Evolutionary conservation across 1,139 yeast genomes (phyloP).

Genomic region (Suhomyces bokatorum): DNA sequence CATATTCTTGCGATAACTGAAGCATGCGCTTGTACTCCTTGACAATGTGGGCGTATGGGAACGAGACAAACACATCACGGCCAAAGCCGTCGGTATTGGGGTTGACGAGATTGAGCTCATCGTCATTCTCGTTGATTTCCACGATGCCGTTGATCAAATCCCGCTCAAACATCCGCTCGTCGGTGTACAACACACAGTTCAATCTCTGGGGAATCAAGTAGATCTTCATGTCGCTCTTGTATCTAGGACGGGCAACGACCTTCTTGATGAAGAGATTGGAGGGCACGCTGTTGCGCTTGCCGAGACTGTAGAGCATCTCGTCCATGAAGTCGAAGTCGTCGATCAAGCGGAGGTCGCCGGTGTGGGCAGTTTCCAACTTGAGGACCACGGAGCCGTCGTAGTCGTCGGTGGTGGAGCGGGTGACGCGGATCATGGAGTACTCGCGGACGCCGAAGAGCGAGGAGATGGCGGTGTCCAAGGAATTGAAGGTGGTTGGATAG

Average conservation of each 20-base stretch:
- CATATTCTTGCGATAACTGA: constrained; percentile 6
- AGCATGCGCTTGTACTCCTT: constrained; percentile 18
- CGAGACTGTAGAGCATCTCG: constrained; percentile 42
- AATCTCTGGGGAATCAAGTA: constrained; percentile 31
- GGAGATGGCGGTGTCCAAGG: constrained; percentile 49
- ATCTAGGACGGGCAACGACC: constrained; percentile 52
- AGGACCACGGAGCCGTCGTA: constrained; percentile 50
- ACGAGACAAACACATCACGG: constrained; percentile 25
- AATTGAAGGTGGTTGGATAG: constrained; percentile 39
- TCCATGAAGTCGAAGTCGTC: constrained; percentile 50
- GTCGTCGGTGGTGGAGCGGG: constrained; percentile 55
- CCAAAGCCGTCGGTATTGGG: constrained; percentile 7
- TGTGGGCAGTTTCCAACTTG: constrained; percentile 55
- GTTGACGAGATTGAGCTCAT: constrained; percentile 2
- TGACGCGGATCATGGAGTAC: constrained; percentile 50
- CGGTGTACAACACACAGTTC: constrained; percentile 47
- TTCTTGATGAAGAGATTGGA: constrained; percentile 47
- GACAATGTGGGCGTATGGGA: constrained; percentile 24
- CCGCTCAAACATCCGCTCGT: constrained; percentile 51
- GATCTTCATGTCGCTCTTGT: constrained; percentile 53
- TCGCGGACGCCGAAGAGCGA: constrained; percentile 41
- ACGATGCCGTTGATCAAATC: constrained; percentile 53
- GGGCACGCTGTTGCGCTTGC: constrained; percentile 42
- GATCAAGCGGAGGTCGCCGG: constrained; percentile 51
- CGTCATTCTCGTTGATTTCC: constrained; percentile 20